A percentile compares a stretch with the other conserved stretches of the same genome.
phyloP scores from a whole-genome alignment of 306 rosid species.

The Gastrolobium villosum region DNA sequence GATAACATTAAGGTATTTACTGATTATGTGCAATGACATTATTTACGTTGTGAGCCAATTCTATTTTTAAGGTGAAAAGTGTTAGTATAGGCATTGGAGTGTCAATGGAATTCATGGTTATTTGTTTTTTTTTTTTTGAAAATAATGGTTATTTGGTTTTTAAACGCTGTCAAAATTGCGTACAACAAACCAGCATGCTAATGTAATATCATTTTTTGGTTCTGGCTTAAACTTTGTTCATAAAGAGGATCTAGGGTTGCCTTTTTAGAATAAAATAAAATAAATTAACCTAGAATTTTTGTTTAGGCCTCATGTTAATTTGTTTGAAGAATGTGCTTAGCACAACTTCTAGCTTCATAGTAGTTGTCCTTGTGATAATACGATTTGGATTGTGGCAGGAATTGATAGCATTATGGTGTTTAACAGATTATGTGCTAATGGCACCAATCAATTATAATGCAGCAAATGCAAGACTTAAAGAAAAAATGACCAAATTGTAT shows the following conservation, averaged over 20 bases:
- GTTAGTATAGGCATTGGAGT: slow-evolving; percentile 7
- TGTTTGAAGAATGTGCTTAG: slow-evolving; percentile 24
- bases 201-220: slow-evolving; percentile 15
- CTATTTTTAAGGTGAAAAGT: slow-evolving; percentile 14
- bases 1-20: slow-evolving; percentile 26
- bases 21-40: slow-evolving; percentile 1
- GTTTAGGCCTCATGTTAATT: not conserved
- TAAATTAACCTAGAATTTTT: not conserved
- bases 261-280: not conserved
- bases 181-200: not conserved
- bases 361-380: slow-evolving; percentile 22
- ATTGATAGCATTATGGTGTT: slow-evolving; percentile 27
- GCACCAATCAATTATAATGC: no score
- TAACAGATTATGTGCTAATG: not conserved
- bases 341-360: slow-evolving; percentile 26
- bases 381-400: slow-evolving; percentile 20
- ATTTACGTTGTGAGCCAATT: slow-evolving; percentile 28
- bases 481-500: no score
- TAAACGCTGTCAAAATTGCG: slow-evolving; percentile 13
- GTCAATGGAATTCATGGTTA: not conserved
- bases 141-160: slow-evolving; percentile 24
- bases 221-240: slow-evolving; percentile 16
- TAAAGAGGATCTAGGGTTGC: not conserved
- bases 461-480: no score
- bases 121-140: no score